Evolutionary conservation across 1,139 yeast genomes (phyloP), one percentile per base, ranked within the genome.

Genomic region (Sugiyamaella grinbergsii): DNA sequence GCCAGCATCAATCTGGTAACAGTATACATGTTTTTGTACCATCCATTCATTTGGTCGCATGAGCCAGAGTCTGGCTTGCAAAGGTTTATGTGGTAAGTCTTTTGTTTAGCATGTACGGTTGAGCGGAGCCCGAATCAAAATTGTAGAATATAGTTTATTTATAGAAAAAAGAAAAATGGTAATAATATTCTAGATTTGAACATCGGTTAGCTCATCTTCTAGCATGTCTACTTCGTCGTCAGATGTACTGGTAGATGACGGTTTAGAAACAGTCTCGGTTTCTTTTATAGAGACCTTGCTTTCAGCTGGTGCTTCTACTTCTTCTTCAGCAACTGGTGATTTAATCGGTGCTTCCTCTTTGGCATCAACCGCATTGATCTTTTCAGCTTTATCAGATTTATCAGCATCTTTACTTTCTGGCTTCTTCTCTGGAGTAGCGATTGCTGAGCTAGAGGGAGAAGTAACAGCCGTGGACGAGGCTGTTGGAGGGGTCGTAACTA

Each of bases 61-160:
- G 47, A 33, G 1, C 74, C 78, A 54, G 85, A 85, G 58, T 74
- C 80, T 0, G 75, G 72, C 0, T 64, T 76, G 13, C 96, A 90
- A 69, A 78, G 97, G 60, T 88, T 93, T 55, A 89, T 91, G 63
- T 93, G 98, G 98, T 91, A 70, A 69, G 13, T 16, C 32, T 11
- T 19, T 19, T 19, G 20, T 31, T n/a, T n/a, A n/a, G 16, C 13
- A n/a, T 11, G 5, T 15, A 4, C 5, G 5, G 23, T 11, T 5
- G 20, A 33, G 38, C 20, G 38, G 20, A 33, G 20, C 4, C 18
- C 23, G 38, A 33, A 4, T 19, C 7, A 13, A 33, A 11, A 15
- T 15, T 31, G 34, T n/a, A 31, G 6, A 8, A 26, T 20, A 44
- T 22, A 44, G 32, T 37, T 15, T 29, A 45, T 16, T 37, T 38